Percentiles rank a stretch among this genome's conserved stretches.
These are phyloP conservation scores for Saccharomycopsis sp. DNA, from an alignment of 805 yeast genomes.

Conservation along the genomic window DNA sequence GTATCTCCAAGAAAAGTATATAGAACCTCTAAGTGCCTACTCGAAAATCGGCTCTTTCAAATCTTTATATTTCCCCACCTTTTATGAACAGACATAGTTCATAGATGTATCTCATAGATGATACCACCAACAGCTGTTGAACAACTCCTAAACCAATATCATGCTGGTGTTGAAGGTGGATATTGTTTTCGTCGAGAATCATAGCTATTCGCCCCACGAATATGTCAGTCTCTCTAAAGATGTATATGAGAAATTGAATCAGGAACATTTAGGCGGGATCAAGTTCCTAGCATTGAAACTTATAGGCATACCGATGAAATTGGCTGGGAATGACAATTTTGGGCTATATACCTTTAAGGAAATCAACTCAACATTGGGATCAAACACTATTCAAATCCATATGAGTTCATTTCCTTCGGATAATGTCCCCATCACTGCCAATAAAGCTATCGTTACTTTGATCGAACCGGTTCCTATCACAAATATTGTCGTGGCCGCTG, in stretches of 20 bases:
- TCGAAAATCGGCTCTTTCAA: too few relatives aligned
- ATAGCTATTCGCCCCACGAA: not conserved
- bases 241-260: not conserved
- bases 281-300: not conserved
- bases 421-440: conserved; percentile 3
- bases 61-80: not conserved
- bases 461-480: conserved; percentile 6
- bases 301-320: not conserved
- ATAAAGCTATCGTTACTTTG: conserved; percentile 2
- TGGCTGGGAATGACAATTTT: not conserved
- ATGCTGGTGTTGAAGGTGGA: not conserved
- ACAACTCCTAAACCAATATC: not conserved
- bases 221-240: not conserved
- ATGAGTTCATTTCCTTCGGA: not conserved
- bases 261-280: not conserved
- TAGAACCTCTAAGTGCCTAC: too few relatives aligned
- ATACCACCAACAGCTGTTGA: not conserved
- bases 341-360: conserved; percentile 8
- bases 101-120: too few relatives aligned
- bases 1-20: not conserved
- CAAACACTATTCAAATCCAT: conserved; percentile 2
- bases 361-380: conserved; percentile 4
- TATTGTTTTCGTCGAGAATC: not conserved
- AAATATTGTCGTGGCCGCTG: conserved; percentile 24
- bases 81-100: too few relatives aligned